Evolutionary conservation across 129 eudicot species (phyloP), one percentile per base, ranked within the genome.

Genomic region (Smallanthus sonchifolius): DNA sequence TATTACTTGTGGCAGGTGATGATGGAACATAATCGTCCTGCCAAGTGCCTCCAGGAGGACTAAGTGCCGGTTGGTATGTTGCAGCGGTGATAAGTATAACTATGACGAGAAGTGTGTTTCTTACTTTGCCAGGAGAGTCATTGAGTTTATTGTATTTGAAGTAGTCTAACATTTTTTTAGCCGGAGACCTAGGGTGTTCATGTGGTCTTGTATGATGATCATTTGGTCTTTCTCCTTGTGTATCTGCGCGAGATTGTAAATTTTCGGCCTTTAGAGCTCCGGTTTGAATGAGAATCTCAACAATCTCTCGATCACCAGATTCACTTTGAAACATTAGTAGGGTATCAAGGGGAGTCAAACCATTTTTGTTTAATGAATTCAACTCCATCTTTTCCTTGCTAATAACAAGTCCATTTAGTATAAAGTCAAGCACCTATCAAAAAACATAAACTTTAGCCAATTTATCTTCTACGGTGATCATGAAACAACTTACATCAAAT

Each of bases 1-100:
- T 42, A 5, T 15, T 45, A 32, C 2, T 78, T 5, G 17, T 30
- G 34, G 28, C 14, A 34, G 69, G 24, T 30, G 52, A 64, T 55
- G 68, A 17, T 54, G 61, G 34, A 54, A 54, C 30, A 17, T 6
- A 17, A 54, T 82, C 78, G 1, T 82, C 89, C 52, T 79, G 78
- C 84, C 83, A 82, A 20, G 65, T 61, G 35, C 86, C 84, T 20
- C 89, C 87, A 1, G 87, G 87, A 35, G 89, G 89, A 63, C 73
- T 82, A 30, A 85, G 76, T 5, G 72, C 86, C 0, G 85, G 69
- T 76, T 82, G 86, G 75, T 82, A 85, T 2, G 89, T 82, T 54
- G 83, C 89, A 15, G 89, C 64, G 0, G 76, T 62, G 20, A 85
- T 80, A 38, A 85, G 81, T 38, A 79, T 77, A 6, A 80, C 83